These are phyloP conservation scores for Fusarium aywerte DNA, from an alignment of 2,329 filamentous ascomycete genomes.

Conservation along the genomic window DNA sequence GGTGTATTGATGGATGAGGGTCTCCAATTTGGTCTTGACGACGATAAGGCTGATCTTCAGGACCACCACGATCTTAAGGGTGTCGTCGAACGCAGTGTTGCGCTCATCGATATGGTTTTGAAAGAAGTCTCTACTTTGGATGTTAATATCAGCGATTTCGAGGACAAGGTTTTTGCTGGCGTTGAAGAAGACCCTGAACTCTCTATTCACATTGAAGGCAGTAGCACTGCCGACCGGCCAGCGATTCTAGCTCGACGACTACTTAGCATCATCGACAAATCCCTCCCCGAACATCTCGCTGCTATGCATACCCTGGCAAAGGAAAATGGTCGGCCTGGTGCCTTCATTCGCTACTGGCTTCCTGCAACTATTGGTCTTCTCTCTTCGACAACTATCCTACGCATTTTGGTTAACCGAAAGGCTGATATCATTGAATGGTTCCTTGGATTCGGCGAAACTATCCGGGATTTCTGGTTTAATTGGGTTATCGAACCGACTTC, in stretches of 20 bases:
- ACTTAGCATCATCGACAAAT: constrained; percentile 72
- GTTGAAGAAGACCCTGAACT: constrained; percentile 71
- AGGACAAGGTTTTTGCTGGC: constrained; percentile 71
- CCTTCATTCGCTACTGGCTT: constrained; percentile 87
- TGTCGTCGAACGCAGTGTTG: constrained; percentile 81
- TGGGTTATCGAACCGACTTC: constrained; percentile 90
- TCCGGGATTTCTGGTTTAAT: constrained; percentile 92
- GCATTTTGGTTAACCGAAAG: constrained; percentile 77
- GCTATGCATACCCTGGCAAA: constrained; percentile 66
- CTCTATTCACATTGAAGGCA: constrained; percentile 62
- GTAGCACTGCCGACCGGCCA: constrained; percentile 59
- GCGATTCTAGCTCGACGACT: constrained; percentile 74
- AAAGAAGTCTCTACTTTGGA: constrained; percentile 74
- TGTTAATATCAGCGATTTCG: constrained; percentile 70
- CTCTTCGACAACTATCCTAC: constrained; percentile 88
- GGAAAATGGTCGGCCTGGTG: constrained; percentile 79
- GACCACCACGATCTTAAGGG: constrained; percentile 70
- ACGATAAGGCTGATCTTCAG: constrained; percentile 65
- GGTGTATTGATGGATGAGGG: constrained; percentile 90
- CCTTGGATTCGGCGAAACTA: constrained; percentile 78
- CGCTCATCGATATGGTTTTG: constrained; percentile 86
- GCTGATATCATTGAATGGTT: constrained; percentile 85
- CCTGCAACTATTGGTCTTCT: constrained; percentile 76
- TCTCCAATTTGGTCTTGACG: constrained; percentile 72
- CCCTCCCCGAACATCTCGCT: constrained; percentile 73